A percentile compares a stretch with the other conserved stretches of the same genome.
These are phyloP conservation scores for Parsonsia alboflavescens DNA, from an alignment of 257 asterid genomes.

Conservation along the genomic window DNA sequence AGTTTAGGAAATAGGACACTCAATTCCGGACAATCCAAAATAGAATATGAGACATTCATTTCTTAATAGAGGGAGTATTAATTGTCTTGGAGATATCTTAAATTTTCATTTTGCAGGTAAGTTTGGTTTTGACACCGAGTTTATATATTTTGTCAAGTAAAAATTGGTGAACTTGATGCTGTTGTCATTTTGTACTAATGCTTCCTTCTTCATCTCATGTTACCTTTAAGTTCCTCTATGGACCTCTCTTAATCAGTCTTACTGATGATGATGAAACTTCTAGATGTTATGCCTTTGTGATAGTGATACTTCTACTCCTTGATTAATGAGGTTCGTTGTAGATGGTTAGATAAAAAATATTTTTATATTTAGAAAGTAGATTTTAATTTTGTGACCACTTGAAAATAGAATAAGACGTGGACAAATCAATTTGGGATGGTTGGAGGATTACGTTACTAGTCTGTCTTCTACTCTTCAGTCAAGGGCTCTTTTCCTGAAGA, in stretches of 20 bases:
- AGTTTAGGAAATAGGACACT: no score
- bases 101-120: background rate
- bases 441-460: background rate
- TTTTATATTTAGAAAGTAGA: background rate
- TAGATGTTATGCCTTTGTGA: background rate
- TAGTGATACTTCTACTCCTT: background rate
- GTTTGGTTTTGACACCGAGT: background rate
- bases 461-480: background rate
- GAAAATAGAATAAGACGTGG: background rate
- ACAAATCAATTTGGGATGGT: background rate
- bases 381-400: background rate
- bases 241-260: background rate
- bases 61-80: no score
- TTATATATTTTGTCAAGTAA: background rate
- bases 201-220: background rate
- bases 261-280: background rate
- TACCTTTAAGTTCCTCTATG: background rate
- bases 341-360: background rate
- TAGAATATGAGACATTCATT: no score
- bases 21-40: no score
- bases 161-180: background rate
- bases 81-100: background rate
- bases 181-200: background rate
- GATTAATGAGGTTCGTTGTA: background rate
- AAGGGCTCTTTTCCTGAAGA: background rate